Conservation (phyloP, 352 stramenopile genomes). For the Phytophthora sp. region DNA sequence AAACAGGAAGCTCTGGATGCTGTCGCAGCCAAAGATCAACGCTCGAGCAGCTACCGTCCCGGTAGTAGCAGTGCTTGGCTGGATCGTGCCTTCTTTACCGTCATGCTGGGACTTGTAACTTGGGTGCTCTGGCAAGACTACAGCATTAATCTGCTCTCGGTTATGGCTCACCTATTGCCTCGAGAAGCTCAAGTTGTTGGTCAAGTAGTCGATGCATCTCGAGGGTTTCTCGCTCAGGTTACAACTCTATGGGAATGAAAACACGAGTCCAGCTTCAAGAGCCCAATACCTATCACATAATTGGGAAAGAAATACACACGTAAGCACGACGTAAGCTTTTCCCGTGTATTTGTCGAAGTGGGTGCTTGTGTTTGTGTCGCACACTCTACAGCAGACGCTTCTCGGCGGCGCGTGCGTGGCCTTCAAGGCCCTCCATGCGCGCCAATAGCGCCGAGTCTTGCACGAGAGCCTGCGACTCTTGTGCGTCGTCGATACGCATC, state of each 20-base stretch:
- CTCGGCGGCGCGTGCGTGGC: slow-evolving; percentile 81
- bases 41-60: slow-evolving; percentile 6
- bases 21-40: too few relatives aligned
- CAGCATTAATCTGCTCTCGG: slow-evolving; percentile 52
- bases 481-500: slow-evolving; percentile 96
- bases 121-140: slow-evolving; percentile 63
- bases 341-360: slow-evolving; percentile 40
- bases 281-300: too few relatives aligned
- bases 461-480: slow-evolving; percentile 87
- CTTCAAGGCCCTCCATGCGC: slow-evolving; percentile 87
- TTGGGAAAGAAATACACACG: too few relatives aligned
- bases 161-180: slow-evolving; percentile 51
- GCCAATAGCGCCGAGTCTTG: slow-evolving; percentile 95
- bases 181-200: slow-evolving; percentile 50
- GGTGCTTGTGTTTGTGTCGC: slow-evolving; percentile 7
- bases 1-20: slow-evolving; percentile 43
- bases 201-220: slow-evolving; percentile 34
- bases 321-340: too few relatives aligned
- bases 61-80: slow-evolving; percentile 49
- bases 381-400: slow-evolving; percentile 70
- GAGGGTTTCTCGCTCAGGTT: slow-evolving; percentile 5
- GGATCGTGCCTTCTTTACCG: slow-evolving; percentile 49
- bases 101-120: slow-evolving; percentile 45
- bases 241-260: slow-evolving; percentile 25
- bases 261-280: too few relatives aligned